Evolutionary conservation across 2,329 filamentous ascomycete species (phyloP).

Genomic region (Diatrype stigma): DNA sequence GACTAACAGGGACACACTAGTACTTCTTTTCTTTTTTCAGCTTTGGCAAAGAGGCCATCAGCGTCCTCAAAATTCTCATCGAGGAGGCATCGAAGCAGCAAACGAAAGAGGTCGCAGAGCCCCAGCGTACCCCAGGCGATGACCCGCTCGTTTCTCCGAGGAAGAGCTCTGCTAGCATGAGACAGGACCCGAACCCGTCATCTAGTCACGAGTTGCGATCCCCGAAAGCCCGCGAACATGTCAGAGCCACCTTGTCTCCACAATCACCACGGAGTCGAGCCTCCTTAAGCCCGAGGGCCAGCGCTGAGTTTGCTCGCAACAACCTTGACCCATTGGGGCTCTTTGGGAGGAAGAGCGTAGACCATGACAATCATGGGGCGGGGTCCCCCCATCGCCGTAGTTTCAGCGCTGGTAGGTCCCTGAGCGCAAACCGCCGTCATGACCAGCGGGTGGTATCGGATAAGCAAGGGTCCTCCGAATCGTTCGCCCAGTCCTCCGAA

Average conservation of each 20-base stretch:
- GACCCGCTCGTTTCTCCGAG: constrained; percentile 5
- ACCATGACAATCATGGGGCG: constrained; percentile 40
- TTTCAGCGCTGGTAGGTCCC: constrained; percentile 56
- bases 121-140: constrained; percentile 2
- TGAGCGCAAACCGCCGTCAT: constrained; percentile 42
- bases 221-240: constrained; percentile 47
- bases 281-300: constrained; percentile 48
- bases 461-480: constrained; percentile 65
- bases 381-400: constrained; percentile 52
- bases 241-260: constrained; percentile 58
- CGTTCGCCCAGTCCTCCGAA: constrained; percentile 68
- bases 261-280: constrained; percentile 39
- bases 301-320: constrained; percentile 46
- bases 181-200: constrained; percentile 5
- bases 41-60: constrained; percentile 77
- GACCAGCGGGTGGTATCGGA: constrained; percentile 44
- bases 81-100: constrained; percentile 55
- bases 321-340: constrained; percentile 52
- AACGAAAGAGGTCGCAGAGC: constrained; percentile 24
- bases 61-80: constrained; percentile 69
- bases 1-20: constrained; percentile 41
- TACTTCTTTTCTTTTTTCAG: constrained; percentile 98
- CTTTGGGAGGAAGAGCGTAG: constrained; percentile 47
- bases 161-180: constrained; percentile 12
- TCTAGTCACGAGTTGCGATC: constrained; percentile 26